These are phyloP conservation scores for Saprolegnia parasitica DNA, from an alignment of 352 stramenopile genomes.

Conservation along the genomic window DNA sequence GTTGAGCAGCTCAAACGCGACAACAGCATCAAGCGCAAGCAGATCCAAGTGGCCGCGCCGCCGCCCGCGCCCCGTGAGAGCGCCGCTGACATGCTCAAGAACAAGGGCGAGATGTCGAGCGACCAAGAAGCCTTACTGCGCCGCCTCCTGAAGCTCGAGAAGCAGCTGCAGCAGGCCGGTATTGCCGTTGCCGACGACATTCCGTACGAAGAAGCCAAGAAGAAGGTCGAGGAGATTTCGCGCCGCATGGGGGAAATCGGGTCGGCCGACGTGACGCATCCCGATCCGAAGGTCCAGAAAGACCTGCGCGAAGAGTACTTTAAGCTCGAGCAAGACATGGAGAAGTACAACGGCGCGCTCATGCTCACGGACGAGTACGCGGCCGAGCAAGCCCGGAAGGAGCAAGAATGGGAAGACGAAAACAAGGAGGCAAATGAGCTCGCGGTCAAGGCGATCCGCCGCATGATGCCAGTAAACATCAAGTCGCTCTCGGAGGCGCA, in stretches of 20 bases:
- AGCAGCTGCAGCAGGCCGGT: constrained; percentile 76
- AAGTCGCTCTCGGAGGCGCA: constrained; percentile 88
- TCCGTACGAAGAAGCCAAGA: constrained; percentile 88
- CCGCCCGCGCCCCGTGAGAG: background rate
- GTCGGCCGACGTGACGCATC: constrained; percentile 85
- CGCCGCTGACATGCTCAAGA: constrained; percentile 48
- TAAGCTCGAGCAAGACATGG: constrained; percentile 90
- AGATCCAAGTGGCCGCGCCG: background rate
- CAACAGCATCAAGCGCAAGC: constrained; percentile 20
- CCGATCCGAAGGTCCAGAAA: constrained; percentile 71
- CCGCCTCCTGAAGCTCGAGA: constrained; percentile 77
- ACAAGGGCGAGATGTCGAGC: constrained; percentile 54
- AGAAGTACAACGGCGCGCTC: constrained; percentile 90
- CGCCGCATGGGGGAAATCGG: constrained; percentile 90
- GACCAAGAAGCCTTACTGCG: constrained; percentile 77
- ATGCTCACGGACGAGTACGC: constrained; percentile 91
- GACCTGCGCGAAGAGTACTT: constrained; percentile 90
- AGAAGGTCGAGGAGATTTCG: constrained; percentile 88
- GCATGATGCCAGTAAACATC: constrained; percentile 90
- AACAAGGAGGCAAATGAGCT: constrained; percentile 83
- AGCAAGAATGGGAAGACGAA: constrained; percentile 89
- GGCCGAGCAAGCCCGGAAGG: constrained; percentile 84
- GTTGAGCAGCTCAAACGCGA: constrained; percentile 30
- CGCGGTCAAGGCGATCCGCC: constrained; percentile 82
- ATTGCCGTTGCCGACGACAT: constrained; percentile 90